Base-by-base conservation (phyloP, 1,139 yeast genomes). In the Debaryomyces psychrophilus region DNA sequence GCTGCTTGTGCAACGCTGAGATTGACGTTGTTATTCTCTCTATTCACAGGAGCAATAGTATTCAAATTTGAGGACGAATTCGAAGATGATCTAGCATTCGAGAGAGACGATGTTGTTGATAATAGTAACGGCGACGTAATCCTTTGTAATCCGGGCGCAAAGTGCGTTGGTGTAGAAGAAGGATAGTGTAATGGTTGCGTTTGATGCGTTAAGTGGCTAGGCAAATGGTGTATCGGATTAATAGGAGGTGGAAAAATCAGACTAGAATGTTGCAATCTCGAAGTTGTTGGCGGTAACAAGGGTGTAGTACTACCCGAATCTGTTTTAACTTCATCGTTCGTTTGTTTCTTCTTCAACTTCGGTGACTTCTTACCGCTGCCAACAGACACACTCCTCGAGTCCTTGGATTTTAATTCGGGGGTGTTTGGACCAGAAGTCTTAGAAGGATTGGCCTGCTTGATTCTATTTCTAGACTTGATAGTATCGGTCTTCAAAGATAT, bases 401-500 rank as follows among this genome's bases (percentile, higher is more conserved):
- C 77, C 50, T 71, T 72, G 34, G 69, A 65, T 53, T 73, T 75
- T 43, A 74, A 61, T 54, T 75, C 79, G 0, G 80, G 80, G 12
- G 79, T 74, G 50, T 71, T 72, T 11, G 79, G 76, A 37, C 69
- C 67, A 34, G 69, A 63, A 15, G 63, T 56, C 45, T 62, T 64
- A 31, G 67, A 64, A 39, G 61, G 53, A 36, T 55, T 56, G 41
- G 69, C 75, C 54, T 78, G 81, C 62, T 83, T 84, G 57, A 82
- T 87, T 59, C 98, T 77, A 64, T 90, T 90, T 60, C 97, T 78
- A 39, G 95, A 85, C 67, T 90, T 89, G 62, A 92, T 92, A 20
- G 93, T 90, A 66, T 90, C 96, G 5, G 96, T 90, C 63, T 92
- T 92, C 57, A 92, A 71, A 27, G 93, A 85, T 47, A 90, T 90